These are phyloP conservation scores for Xylaria hypoxylon DNA, from an alignment of 2,329 filamentous ascomycete species.

Conservation along the genomic window DNA sequence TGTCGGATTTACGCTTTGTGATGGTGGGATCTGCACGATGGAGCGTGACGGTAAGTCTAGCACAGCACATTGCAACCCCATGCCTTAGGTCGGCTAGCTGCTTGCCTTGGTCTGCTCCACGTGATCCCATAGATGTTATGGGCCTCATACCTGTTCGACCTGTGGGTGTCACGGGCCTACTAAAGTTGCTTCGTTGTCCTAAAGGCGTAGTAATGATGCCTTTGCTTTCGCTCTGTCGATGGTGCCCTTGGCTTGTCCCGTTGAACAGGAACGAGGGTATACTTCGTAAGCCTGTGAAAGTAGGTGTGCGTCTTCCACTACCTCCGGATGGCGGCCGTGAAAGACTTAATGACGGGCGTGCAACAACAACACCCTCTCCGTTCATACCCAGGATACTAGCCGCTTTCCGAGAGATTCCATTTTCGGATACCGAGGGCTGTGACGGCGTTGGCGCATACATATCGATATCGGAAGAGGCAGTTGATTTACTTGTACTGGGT, in stretches of 20 bases:
- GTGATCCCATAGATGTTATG: constrained; percentile 29
- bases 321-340: constrained; percentile 36
- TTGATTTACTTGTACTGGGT: constrained; percentile 21
- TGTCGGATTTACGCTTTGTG: constrained; percentile 10
- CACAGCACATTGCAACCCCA: constrained; percentile 64
- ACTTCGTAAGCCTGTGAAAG: constrained; percentile 23
- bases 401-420: constrained; percentile 57
- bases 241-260: constrained; percentile 27
- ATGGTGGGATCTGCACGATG: constrained; percentile 39
- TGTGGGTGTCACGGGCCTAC: constrained; percentile 22
- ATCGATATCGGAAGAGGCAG: constrained; percentile 14
- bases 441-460: constrained; percentile 14
- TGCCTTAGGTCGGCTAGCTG: constrained; percentile 57
- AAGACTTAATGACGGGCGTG: not conserved
- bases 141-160: constrained; percentile 28
- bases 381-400: constrained; percentile 62
- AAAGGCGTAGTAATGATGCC: not conserved
- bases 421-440: constrained; percentile 38
- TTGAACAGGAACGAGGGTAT: constrained; percentile 32
- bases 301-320: constrained; percentile 27
- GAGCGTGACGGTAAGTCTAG: constrained; percentile 63
- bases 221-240: constrained; percentile 30
- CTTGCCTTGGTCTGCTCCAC: constrained; percentile 36
- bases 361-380: constrained; percentile 33
- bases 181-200: constrained; percentile 11